Percentiles rank a stretch among this genome's conserved stretches.
These are phyloP conservation scores for Drechmeria coniospora DNA, from an alignment of 2,329 filamentous ascomycete genomes.

Conservation along the genomic window DNA sequence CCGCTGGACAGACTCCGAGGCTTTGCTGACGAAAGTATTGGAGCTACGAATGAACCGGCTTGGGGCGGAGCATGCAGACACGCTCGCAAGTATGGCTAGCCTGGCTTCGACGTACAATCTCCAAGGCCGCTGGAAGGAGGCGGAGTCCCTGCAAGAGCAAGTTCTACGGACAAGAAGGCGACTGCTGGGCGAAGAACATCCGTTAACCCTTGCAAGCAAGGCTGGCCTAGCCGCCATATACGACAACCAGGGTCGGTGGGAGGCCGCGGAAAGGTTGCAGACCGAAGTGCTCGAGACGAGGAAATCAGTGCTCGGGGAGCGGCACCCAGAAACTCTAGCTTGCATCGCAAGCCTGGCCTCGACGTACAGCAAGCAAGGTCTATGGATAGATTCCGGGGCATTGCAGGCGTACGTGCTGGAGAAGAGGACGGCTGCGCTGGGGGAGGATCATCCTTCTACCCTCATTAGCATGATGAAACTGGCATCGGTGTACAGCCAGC, in stretches of 20 bases:
- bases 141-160: not conserved
- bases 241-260: not conserved
- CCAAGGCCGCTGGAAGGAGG: slow-evolving; percentile 1
- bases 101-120: too few relatives aligned
- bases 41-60: too few relatives aligned
- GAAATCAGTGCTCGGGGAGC: not conserved
- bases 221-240: not conserved
- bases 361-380: not conserved
- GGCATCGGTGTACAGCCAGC: not conserved
- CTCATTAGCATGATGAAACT: not conserved
- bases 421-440: not conserved
- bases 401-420: not conserved
- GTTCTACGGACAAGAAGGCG: not conserved
- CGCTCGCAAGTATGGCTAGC: too few relatives aligned
- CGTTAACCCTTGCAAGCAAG: not conserved
- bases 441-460: not conserved
- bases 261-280: not conserved
- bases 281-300: not conserved
- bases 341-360: not conserved
- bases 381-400: not conserved
- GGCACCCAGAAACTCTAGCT: not conserved
- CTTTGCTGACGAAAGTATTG: too few relatives aligned
- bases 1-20: too few relatives aligned
- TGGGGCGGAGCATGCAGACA: too few relatives aligned
- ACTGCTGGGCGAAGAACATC: not conserved